These are phyloP conservation scores for Apium graveolens DNA, from an alignment of 129 eudicot genomes.

Conservation along the genomic window DNA sequence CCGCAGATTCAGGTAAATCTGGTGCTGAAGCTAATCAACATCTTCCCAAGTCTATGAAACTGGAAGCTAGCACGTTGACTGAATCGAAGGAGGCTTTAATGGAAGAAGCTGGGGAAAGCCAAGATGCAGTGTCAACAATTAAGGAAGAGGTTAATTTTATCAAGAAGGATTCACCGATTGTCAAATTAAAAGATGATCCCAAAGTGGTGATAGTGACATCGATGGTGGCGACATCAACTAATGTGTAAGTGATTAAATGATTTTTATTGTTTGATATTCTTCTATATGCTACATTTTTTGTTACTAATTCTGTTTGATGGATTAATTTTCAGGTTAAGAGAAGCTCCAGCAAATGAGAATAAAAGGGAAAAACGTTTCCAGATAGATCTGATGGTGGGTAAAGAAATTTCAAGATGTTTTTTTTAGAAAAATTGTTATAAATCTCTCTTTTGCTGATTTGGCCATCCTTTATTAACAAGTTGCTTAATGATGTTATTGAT, in stretches of 20 bases:
- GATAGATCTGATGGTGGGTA: slow-evolving; percentile 92
- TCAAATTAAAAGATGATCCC: slow-evolving; percentile 24
- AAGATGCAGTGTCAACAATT: slow-evolving; percentile 21
- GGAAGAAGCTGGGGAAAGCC: slow-evolving; percentile 40
- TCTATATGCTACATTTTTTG: slow-evolving; percentile 18
- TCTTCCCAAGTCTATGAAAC: neutral
- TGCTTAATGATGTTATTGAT: slow-evolving; percentile 1
- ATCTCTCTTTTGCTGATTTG: neutral
- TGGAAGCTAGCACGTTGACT: slow-evolving; percentile 8
- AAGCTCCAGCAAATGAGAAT: slow-evolving; percentile 22
- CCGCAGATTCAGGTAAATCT: slow-evolving; percentile 26
- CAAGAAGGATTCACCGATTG: slow-evolving; percentile 44
- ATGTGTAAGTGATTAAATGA: slow-evolving; percentile 38
- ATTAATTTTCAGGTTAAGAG: slow-evolving; percentile 30
- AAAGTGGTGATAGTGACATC: slow-evolving; percentile 45
- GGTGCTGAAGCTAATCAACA: slow-evolving; percentile 9
- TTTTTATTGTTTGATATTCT: slow-evolving; percentile 14
- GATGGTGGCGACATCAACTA: slow-evolving; percentile 28
- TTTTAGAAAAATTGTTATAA: neutral
- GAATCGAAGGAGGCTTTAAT: slow-evolving; percentile 25
- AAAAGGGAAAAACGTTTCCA: slow-evolving; percentile 52
- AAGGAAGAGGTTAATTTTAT: slow-evolving; percentile 38
- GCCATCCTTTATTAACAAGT: neutral
- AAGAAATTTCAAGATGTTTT: slow-evolving; percentile 2
- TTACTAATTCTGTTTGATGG: neutral